phyloP scores from a whole-genome alignment of 345 rosid genomes.

The Acer campestre region DNA sequence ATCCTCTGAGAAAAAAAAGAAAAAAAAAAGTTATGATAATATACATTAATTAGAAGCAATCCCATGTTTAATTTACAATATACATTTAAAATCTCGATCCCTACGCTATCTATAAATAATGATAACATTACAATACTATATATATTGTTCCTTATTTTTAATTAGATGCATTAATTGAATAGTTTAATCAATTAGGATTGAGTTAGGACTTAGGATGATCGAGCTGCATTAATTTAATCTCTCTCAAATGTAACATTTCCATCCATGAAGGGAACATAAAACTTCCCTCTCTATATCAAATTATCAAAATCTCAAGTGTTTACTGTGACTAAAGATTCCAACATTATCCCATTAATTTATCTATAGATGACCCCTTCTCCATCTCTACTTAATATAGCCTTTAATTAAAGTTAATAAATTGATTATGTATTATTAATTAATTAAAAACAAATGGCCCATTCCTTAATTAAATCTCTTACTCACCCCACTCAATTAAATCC shows the following conservation, averaged over 20 bases:
- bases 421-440: constrained; percentile 6
- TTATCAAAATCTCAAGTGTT: too few relatives aligned
- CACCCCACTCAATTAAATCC: constrained; percentile 21
- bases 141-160: background rate
- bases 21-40: too few relatives aligned
- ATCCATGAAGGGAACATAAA: constrained; percentile 26
- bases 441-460: constrained; percentile 8
- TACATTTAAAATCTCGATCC: too few relatives aligned
- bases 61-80: too few relatives aligned
- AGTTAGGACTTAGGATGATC: background rate
- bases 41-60: too few relatives aligned
- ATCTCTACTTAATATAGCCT: background rate
- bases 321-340: constrained; percentile 37
- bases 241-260: constrained; percentile 10
- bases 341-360: constrained; percentile 24
- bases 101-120: too few relatives aligned
- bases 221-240: background rate
- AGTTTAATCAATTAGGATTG: background rate
- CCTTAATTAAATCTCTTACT: background rate
- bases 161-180: background rate
- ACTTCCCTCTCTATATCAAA: constrained; percentile 7
- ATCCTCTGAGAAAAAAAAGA: too few relatives aligned
- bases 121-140: background rate
- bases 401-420: constrained; percentile 16
- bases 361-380: too few relatives aligned